Base-by-base conservation (phyloP, 2,329 filamentous ascomycete genomes). In the Pyricularia sp. region DNA sequence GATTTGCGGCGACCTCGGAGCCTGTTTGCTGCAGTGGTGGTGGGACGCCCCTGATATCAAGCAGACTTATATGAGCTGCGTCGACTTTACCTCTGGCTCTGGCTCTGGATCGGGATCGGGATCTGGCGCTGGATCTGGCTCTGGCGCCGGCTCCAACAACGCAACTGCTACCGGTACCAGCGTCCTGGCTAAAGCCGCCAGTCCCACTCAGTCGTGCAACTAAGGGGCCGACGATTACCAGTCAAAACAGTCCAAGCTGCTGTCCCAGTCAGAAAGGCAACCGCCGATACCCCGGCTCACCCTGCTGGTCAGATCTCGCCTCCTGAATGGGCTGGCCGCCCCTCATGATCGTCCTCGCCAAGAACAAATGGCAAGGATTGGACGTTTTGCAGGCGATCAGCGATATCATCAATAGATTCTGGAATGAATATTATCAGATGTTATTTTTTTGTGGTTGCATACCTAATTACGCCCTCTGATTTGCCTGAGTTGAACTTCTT, bases 31-130 rank as follows among this genome's bases (percentile, higher is more conserved):
- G 61, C 82, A 84, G 71, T 82, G 72, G 73, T 84, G 81, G 82
- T 74, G 82, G 67, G 57, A 55, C 22, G 22, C 30, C 49, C 22
- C 24, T 30, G 63, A 64, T 53, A 80, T 81, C 9, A 69, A 74
- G 68, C 82, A 84, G 77, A 83, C 81, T n/a, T 84, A 84, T 71
- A 80, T 83, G 74, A 76, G 76, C 63, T 84, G 82, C 70, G 74
- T 84, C 65, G 82, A 84, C 72, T 83, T 84, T 60, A 68, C 67
- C 63, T 65, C 68, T 53, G 40, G 33, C 12, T 26, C 26, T 26
- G 26, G 26, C 26, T 26, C 26, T 26, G 26, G 26, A 26, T 26
- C 26, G 26, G 26, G 26, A 26, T 26, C 26, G 26, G 26, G 26
- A 26, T 26, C 26, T 26, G 65, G 65, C 19, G 10, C 55, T 6